Evolutionary conservation across 2,329 filamentous ascomycete genomes (phyloP), one percentile per base, ranked within the genome.

Genomic region (Penicillium hesseltinei): DNA sequence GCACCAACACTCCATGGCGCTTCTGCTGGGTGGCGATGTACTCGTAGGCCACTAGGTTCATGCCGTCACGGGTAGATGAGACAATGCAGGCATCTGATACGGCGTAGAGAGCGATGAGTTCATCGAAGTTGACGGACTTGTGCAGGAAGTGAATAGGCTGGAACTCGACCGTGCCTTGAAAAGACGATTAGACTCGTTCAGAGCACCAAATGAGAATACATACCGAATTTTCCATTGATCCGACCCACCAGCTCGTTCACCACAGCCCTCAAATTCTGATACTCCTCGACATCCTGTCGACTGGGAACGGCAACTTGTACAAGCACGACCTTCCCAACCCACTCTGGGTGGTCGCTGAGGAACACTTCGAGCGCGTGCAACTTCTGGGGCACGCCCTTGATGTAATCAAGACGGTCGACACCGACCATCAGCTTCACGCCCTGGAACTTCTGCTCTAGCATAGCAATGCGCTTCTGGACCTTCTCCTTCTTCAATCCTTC

Each of bases 121-220:
- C 94, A 66, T 97, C 92, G 67, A 97, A 97, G 48, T 87, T 87
- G 70, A 97, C 92, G 5, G 91, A 96, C 78, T 97, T 95, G 79
- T 97, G 94, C 69, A 97, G 87, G 80, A 97, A 97, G 77, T 97
- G 94, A 67, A 99, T 97, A 1, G 94, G 94, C 89, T 96, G 97
- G 79, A 97, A 97, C 75, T 97, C 93, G 69, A 97, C 89, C 33
- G 92, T 97, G 73, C 93, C 82, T 84, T 35, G 55, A 10, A 15
- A 45, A 45, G 57, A n/a, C 3, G 15, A 46, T 69, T 46, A 70
- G 67, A 31, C 36, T 19, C 11, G 15, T 19, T 9, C 8, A 33
- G 11, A 33, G 5, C 11, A 33, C 11, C 31, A 33, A 13, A 10
- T 4, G 21, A 25, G 25, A 38, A 27, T 53, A 69, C 77, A 54